Evolutionary conservation across 495 filamentous ascomycete genomes (phyloP), one percentile per base, ranked within the genome.

Genomic region (Acidiella bohemica): DNA sequence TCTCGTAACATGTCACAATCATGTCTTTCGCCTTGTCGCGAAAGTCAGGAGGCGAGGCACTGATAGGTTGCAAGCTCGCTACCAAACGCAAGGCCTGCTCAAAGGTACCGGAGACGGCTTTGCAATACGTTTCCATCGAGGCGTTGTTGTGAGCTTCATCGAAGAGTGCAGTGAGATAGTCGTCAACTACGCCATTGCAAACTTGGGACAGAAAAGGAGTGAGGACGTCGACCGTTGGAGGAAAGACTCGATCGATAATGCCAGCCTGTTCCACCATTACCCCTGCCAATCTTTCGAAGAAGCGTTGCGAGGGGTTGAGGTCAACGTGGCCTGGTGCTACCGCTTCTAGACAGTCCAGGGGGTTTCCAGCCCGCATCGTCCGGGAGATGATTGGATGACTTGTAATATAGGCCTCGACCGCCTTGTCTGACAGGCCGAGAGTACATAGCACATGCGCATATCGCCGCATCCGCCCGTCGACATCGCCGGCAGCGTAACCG

Each of bases 401-500:
- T 41, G 84, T 78, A 41, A 95, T 81, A 53, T 92, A 95, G 17
- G 82, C 59, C 34, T 96, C 85, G 26, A 87, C 65, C 7, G 73
- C 83, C 2, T 80, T 77, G 13, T 67, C 64, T 14, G 83, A 85
- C 5, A 84, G 86, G 58, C 95, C 94, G 29, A 97, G 65, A 7
- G 71, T 69, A 41, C 75, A 76, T 16, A 97, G 64, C 17, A 96
- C 81, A 45, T 86, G 74, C 8, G 86, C 84, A 61, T 93, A 96
- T 58, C 80, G 73, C 40, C 71, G 73, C 86, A 94, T 93, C 26
- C 75, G 68, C 9, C 82, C 85, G 50, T 93, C 80, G 37, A 92
- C 74, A 60, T 99, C 88, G 55, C 78, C 79, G n/a, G 74, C 75
- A 56, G 92, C 84, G 46, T 86, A 85, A 4, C 82, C 92, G 32